Base-by-base conservation (phyloP, 1,284 basidiomycete species). In the Trametes versicolor region DNA sequence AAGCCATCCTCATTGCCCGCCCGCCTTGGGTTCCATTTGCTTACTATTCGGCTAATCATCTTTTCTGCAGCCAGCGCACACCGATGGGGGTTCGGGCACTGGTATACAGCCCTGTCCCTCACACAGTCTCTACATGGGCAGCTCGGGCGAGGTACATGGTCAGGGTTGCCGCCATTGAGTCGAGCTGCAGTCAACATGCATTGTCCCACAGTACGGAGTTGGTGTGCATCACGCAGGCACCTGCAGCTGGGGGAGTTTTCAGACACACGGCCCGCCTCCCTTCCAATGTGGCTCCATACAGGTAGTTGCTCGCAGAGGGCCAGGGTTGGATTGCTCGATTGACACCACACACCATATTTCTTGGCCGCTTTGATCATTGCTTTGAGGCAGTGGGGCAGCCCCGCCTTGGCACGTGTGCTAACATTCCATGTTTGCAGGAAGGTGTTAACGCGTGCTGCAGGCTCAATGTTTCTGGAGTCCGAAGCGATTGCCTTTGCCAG, bases 381-480 rank as follows among this genome's bases (percentile, higher is more conserved):
- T 8, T n/a, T 21, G 1, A 52, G 50, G 2, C 36, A 21, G 2
- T 12, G 12, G 5, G 50, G 29, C 6, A 52, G 29, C 1, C 50
- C 29, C 9, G 17, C 50, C 2, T 10, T 21, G 2, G 50, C 17
- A 5, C 15, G 41, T n/a, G 41, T 43, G 41, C 19, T 43, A 7
- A 43, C 37, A 15, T 15, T 36, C 5, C 21, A 59, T 12, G 75
- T 32, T 0, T 73, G 47, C 3, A 34, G 19, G 23, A 41, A 47
- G 4, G n/a, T 52, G 50, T 52, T 52, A 2, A 21, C 21, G 2
- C 50, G 7, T 8, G 32, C 19, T 34, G 25, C 6, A 9, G 29
- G 8, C 2, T 34, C 32, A 1, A 10, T 34, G 2, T 8, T 8
- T 10, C 25, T 17, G 2, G 15, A 9, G 19, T 17, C 29, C 15